Conservation (phyloP, 139 green algal genomes). For the Trebouxia sp. region DNA sequence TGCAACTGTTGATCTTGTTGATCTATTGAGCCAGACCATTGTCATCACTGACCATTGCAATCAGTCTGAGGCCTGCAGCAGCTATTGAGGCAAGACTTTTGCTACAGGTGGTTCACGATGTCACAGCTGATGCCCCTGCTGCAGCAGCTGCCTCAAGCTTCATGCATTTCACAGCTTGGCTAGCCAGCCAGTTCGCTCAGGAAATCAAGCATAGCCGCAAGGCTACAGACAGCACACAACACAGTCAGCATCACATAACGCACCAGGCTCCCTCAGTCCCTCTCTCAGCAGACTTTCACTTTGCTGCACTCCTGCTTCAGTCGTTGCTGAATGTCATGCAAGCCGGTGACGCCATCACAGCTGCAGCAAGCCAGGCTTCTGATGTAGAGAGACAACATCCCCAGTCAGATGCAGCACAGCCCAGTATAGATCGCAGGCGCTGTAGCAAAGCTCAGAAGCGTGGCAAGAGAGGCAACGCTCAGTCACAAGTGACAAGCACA, state of each 20-base stretch:
- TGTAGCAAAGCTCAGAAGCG: background rate
- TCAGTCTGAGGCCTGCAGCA: too few relatives aligned
- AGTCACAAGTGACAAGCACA: background rate
- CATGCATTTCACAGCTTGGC: conserved; percentile 8
- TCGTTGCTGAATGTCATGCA: conserved; percentile 11
- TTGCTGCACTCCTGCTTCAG: conserved; percentile 29
- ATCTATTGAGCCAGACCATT: too few relatives aligned
- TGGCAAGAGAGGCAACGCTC: background rate
- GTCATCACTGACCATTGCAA: too few relatives aligned
- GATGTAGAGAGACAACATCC: too few relatives aligned
- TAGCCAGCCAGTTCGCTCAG: background rate
- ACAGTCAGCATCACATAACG: background rate
- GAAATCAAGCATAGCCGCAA: background rate
- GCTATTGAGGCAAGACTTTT: too few relatives aligned
- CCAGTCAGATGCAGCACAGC: too few relatives aligned
- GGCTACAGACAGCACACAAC: background rate
- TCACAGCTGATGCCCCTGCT: background rate
- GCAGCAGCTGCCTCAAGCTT: background rate
- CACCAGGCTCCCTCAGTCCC: background rate
- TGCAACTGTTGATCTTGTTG: too few relatives aligned
- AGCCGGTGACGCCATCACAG: background rate
- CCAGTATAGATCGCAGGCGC: too few relatives aligned
- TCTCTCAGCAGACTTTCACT: conserved; percentile 37
- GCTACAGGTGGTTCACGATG: background rate
- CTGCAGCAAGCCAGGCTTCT: background rate